Base-by-base conservation (phyloP, 257 asterid genomes). In the Phtheirospermum japonicum region DNA sequence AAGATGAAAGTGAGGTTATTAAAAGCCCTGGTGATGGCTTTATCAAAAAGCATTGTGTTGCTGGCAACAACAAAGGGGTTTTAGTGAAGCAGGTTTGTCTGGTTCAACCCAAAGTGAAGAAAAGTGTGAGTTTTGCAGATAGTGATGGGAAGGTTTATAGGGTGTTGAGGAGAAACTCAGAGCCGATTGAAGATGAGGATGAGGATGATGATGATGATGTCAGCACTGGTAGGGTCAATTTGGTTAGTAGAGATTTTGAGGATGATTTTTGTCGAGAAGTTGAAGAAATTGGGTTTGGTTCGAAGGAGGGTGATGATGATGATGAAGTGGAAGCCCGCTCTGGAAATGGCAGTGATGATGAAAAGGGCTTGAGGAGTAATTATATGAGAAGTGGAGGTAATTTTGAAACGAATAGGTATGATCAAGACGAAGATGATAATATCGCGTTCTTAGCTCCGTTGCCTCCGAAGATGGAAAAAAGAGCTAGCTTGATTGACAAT, bases 91-190 rank as follows among this genome's bases (percentile, higher is more conserved):
- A 49, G 59, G 23, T 36, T 26, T 52, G 63, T 45, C 75, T 53
- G 59, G 57, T 50, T 68, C 75, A 70, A 57, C 71, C 83, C 28
- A 79, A 75, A 66, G 80, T n/a, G 40, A 77, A 68, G 78, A 85
- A 75, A 75, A 77, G 67, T 65, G 90, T 83, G 58, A 77, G 74
- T 45, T 86, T 83, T 79, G 77, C 74, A 0, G 86, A 86, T 42
- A 5, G 49, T 59, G 63, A 77, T 42, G 83, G 78, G 2, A 68
- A 73, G 32, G 79, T 59, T 43, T 67, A 71, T 8, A 49, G 71
- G 61, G 67, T 65, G 43, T 61, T 55, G 20, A 72, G 64, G 62
- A 37, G 57, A 31, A 57, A 66, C 18, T 7, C 19, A 3, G 68
- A 17, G 57, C 68, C 59, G 4, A 46, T 42, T 42, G 50, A 52